These are phyloP conservation scores for Pouteria campechiana DNA, from an alignment of 179 eudicot genomes.

Conservation along the genomic window DNA sequence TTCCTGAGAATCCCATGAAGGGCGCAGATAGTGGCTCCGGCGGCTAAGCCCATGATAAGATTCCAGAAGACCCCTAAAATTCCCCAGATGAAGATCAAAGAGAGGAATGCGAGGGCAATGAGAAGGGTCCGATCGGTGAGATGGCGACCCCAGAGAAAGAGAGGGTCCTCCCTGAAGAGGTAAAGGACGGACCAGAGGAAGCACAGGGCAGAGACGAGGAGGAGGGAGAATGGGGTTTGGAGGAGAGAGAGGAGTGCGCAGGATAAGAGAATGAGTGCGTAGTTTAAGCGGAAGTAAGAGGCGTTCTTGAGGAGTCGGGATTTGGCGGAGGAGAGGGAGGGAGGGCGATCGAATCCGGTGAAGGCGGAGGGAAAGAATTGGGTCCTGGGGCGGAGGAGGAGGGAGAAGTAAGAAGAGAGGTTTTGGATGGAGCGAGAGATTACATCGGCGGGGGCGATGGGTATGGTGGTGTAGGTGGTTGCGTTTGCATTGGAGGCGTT, in stretches of 20 bases:
- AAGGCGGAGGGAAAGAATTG: constrained; percentile 18
- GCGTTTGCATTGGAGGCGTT: neutral
- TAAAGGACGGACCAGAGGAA: constrained; percentile 20
- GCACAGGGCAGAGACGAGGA: constrained; percentile 3
- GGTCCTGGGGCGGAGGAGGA: constrained; percentile 33
- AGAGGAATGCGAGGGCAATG: constrained; percentile 3
- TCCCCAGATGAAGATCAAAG: constrained; percentile 9
- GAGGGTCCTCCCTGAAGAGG: constrained; percentile 31
- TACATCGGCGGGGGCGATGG: constrained; percentile 22
- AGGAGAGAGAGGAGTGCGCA: constrained; percentile 16
- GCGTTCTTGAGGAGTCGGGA: constrained; percentile 18
- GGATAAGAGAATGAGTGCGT: constrained; percentile 11
- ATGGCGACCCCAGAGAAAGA: constrained; percentile 16
- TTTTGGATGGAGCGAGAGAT: constrained; percentile 27
- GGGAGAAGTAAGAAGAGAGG: constrained; percentile 24
- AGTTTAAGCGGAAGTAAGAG: constrained; percentile 25
- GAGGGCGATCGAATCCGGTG: constrained; percentile 10
- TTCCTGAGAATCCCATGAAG: constrained; percentile 17
- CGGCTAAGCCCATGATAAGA: constrained; percentile 15
- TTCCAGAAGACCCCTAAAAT: constrained; percentile 9
- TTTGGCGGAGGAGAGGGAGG: constrained; percentile 14
- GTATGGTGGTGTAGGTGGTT: constrained; percentile 25
- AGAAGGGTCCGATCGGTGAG: constrained; percentile 17
- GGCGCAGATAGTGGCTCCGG: constrained; percentile 13
- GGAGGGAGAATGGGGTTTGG: constrained; percentile 11